Evolutionary conservation across 2,329 filamentous ascomycete species (phyloP), one percentile per base, ranked within the genome.

Genomic region (Pestalotiopsis sp.): DNA sequence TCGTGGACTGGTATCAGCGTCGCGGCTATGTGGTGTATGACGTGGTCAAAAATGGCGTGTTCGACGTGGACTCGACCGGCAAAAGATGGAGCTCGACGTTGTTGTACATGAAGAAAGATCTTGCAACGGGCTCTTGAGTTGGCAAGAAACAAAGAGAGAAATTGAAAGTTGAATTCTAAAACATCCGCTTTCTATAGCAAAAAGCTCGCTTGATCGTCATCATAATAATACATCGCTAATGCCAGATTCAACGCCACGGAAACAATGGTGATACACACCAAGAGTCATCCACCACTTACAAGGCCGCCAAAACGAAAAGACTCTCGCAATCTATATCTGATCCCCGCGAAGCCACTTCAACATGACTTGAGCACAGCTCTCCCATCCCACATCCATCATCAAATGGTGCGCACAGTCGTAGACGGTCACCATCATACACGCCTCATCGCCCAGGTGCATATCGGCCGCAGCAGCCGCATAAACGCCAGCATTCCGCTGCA

Each of bases 1-100:
- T 70, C 25, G 70, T 75, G 27, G 75, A 75, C 52, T 76, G 75
- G 75, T 76, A 75, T 41, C 39, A 66, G 27, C 69, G 72, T 13
- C 70, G 72, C 14, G 75, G 74, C 12, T 76, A 75, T 59, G 61
- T 63, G 6, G 5, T 73, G 1, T 75, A 75, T 60, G 27, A 3
- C 1, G 14, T 41, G 5, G 69, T 71, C 27, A 58, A 70, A 27
- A 41, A 66, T 45, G 67, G 68, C 2, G 73, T 72, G 70, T 41
- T 67, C 60, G 70, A 75, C 13, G 49, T 68, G 2, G 74, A 75
- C 38, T 66, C 73, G 1, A 71, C 69, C 3, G 74, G 73, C 1
- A 73, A 72, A 20, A 59, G 57, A 31, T 75, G 74, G 73, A 59
- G 64, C 3, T 27, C 52, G 45, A 52, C 23, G 5, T 36, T n/a